Evolutionary conservation across 2,329 filamentous ascomycete genomes (phyloP), one percentile per base, ranked within the genome.

Genomic region (Fusarium pilosicola): DNA sequence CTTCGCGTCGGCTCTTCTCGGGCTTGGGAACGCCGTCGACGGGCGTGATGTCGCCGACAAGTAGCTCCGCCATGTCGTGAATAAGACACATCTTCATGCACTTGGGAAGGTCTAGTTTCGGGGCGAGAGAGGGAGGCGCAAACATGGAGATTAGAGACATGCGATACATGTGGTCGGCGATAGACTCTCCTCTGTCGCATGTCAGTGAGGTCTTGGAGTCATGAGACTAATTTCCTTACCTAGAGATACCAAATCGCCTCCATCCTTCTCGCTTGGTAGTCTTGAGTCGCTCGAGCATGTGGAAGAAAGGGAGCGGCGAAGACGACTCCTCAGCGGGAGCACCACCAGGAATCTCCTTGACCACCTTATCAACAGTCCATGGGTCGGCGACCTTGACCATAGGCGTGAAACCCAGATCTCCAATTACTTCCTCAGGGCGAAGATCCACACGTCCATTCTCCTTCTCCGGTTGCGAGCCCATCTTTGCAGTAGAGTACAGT

Each of bases 141-240:
- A 98, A 90, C 91, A 99, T 94, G 73, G 94, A 95, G 82, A 99
- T 94, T 76, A 99, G 89, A 56, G 95, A 94, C 96, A 99, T 99
- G 84, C 96, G 95, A 85, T 98, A 99, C 96, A 99, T 99, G 88
- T 99, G 96, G 85, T 99, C 96, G 61, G 94, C 89, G 80, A 99
- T 98, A 5, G 94, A 97, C 83, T 99, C 96, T 81, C 94, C 93
- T 65, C 88, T 91, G 71, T 17, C 3, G 32, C 18, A n/a, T 62
- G 52, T 73, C 18, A 71, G 42, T 54, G 44, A 41, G 7, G 8
- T 15, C 39, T 12, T 13, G 28, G 13, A n/a, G 3, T 10, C 14
- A 1, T 3, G 6, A 5, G 2, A 18, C 30, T 6, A 8, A 6
- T 12, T 4, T 51, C 80, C 51, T 48, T 80, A 90, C 89, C 86